These are phyloP conservation scores for Schwanniomyces sp. DNA, from an alignment of 805 yeast species.

Conservation along the genomic window DNA sequence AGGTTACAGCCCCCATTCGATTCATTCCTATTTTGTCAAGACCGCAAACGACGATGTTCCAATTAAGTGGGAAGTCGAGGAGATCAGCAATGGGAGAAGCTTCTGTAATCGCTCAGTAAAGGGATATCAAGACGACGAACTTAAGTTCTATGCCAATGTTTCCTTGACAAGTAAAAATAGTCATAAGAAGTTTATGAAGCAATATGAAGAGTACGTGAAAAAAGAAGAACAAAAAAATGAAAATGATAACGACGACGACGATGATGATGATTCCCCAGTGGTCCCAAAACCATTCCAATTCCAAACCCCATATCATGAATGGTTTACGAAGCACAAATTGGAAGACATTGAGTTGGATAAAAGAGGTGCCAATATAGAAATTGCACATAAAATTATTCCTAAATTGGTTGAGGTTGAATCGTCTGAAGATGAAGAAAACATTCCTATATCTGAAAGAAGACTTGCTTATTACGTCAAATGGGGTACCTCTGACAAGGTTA, in stretches of 20 bases:
- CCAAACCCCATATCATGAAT: slow-evolving; percentile 31
- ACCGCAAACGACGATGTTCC: slow-evolving; percentile 13
- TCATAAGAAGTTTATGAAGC: slow-evolving; percentile 13
- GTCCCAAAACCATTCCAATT: slow-evolving; percentile 31
- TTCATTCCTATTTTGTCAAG: slow-evolving; percentile 31
- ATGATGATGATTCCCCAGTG: slow-evolving; percentile 21
- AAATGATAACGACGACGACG: slow-evolving; percentile 24
- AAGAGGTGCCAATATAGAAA: slow-evolving; percentile 11
- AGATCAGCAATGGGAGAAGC: slow-evolving; percentile 33
- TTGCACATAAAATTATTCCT: slow-evolving; percentile 30
- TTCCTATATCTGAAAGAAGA: slow-evolving; percentile 23
- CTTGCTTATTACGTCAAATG: slow-evolving; percentile 24
- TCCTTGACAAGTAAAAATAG: slow-evolving; percentile 37
- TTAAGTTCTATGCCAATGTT: slow-evolving; percentile 26
- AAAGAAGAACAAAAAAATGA: slow-evolving; percentile 21
- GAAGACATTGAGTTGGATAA: slow-evolving; percentile 12
- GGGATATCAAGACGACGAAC: slow-evolving; percentile 26
- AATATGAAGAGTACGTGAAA: slow-evolving; percentile 21
- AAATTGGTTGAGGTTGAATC: slow-evolving; percentile 29
- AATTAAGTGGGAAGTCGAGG: slow-evolving; percentile 31
- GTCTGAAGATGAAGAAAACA: slow-evolving; percentile 21
- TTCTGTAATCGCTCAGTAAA: slow-evolving; percentile 32
- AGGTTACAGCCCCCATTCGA: slow-evolving; percentile 35
- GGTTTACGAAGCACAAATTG: slow-evolving; percentile 22
- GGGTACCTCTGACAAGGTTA: slow-evolving; percentile 21